Base-by-base conservation (phyloP, 495 filamentous ascomycete genomes). In the Xylona heveae region DNA sequence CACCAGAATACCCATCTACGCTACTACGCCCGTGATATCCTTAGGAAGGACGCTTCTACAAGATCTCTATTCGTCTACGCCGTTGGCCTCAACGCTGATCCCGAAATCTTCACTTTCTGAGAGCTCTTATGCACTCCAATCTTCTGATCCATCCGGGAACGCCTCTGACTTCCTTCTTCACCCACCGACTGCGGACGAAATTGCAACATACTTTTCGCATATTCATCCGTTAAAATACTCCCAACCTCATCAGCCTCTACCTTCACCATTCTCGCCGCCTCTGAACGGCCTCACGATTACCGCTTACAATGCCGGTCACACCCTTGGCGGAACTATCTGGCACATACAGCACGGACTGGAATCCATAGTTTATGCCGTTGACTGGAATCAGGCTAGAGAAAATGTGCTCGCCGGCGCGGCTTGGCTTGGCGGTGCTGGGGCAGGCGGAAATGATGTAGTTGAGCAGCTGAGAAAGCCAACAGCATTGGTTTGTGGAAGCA, bases 331-430 rank as follows among this genome's bases (percentile, higher is more conserved):
- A 37, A 92, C 88, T 17, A 92, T 99, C 53, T 99, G 88, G 88
- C 85, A 95, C 46, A 82, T 99, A 39, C 88, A 93, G 36, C 83
- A 95, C 58, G 83, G 83, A 1, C 64, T 94, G 48, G 88, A 99
- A 47, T 91, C 82, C 1, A 88, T 99, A 23, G 84, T 95, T 8
- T 94, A 99, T 41, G 85, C 90, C 1, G 76, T 93, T 9, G 85
- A 95, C 43, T 99, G 90, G 88, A 94, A 93, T 43, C 82, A 94
- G 48, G 78, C 71, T 7, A 65, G 80, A 30, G 88, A 99, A 50
- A 90, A 91, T 57, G 80, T 93, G 8, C 67, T 90, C 25, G 68
- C 85, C 2, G 88, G 84, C 36, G 90, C 88, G 23, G 80, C 84
- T 12, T 94, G 88, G 79, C 64, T 99, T 26, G 78, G 78, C 19